These are phyloP conservation scores for Maudiozyma serrabonitensis DNA, from an alignment of 805 yeast species.

Conservation along the genomic window DNA sequence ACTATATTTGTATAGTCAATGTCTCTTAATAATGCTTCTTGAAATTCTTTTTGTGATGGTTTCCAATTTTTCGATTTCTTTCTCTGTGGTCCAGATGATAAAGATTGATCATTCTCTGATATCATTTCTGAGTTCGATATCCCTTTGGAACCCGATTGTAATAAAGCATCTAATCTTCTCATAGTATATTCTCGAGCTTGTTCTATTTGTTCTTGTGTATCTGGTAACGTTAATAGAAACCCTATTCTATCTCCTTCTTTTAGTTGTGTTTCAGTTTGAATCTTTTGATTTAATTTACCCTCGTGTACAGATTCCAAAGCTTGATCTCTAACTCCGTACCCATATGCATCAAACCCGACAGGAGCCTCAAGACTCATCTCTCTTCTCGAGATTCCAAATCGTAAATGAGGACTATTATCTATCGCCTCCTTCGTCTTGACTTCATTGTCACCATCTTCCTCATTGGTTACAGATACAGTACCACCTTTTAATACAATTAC, in stretches of 20 bases:
- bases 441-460: conserved; percentile 1
- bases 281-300: conserved; percentile 32
- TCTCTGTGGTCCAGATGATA: conserved; percentile 3
- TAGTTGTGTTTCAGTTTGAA: conserved; percentile 37
- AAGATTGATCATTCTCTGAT: background rate
- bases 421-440: conserved; percentile 17
- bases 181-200: conserved; percentile 33
- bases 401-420: conserved; percentile 43
- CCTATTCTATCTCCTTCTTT: conserved; percentile 78
- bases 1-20: conserved; percentile 36
- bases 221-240: conserved; percentile 60
- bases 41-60: conserved; percentile 18
- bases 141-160: conserved; percentile 1
- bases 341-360: conserved; percentile 89
- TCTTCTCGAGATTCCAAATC: conserved; percentile 74
- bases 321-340: conserved; percentile 80
- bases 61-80: conserved; percentile 5
- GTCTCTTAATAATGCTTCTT: conserved; percentile 22
- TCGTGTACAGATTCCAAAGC: conserved; percentile 64
- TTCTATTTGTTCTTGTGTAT: conserved; percentile 34
- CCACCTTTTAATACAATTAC: conserved; percentile 42
- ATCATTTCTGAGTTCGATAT: background rate
- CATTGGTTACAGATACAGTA: conserved; percentile 2
- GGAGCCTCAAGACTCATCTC: conserved; percentile 92
- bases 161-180: conserved; percentile 22